A percentile compares a stretch with the other conserved stretches of the same genome.
These are phyloP conservation scores for Physcomitrellopsis africana DNA, from an alignment of 225 moss, liverwort and hornwort species.

Conservation along the genomic window DNA sequence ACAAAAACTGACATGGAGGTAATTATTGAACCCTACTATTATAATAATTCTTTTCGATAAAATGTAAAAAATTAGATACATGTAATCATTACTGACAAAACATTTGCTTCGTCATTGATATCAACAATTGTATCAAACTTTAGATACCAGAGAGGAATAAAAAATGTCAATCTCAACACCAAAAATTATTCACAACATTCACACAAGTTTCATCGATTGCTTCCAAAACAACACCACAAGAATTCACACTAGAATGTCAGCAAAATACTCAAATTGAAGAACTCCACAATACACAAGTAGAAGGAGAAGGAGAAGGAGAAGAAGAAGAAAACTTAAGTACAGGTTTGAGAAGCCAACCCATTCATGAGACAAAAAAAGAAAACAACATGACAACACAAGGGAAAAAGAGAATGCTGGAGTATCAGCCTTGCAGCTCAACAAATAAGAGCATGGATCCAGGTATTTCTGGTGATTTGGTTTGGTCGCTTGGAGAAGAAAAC, in stretches of 20 bases:
- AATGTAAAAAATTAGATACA: too few relatives aligned
- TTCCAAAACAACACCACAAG: not conserved
- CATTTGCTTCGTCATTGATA: too few relatives aligned
- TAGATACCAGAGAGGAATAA: not conserved
- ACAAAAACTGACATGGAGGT: not conserved
- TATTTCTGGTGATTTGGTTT: too few relatives aligned
- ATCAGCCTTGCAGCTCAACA: constrained; percentile 15
- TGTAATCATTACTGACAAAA: too few relatives aligned
- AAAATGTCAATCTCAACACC: not conserved
- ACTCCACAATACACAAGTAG: not conserved
- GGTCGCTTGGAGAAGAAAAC: too few relatives aligned
- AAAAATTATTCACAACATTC: not conserved
- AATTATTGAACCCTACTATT: too few relatives aligned
- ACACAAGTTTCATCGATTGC: not conserved
- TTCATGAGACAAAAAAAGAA: not conserved
- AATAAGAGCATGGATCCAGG: too few relatives aligned
- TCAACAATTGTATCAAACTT: not conserved
- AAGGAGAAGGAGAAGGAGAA: not conserved
- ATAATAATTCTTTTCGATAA: too few relatives aligned
- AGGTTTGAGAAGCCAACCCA: not conserved
- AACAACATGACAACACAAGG: not conserved
- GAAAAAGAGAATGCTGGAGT: not conserved
- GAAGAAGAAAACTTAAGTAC: not conserved
- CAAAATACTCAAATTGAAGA: not conserved
- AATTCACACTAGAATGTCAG: not conserved